These are phyloP conservation scores for Tuber indicum DNA, from an alignment of 495 filamentous ascomycete species.

Conservation along the genomic window DNA sequence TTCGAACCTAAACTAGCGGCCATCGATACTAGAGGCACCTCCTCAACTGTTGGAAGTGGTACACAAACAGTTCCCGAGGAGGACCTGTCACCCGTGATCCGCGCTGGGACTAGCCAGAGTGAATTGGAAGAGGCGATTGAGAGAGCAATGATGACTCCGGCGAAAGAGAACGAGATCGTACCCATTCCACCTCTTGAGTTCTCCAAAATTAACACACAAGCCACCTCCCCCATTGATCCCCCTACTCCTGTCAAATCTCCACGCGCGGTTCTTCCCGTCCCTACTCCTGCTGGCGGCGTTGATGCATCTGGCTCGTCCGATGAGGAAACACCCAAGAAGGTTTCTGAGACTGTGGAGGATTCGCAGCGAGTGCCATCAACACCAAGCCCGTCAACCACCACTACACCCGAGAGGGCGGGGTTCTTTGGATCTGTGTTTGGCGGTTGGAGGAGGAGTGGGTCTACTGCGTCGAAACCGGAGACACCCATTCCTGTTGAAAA, in stretches of 20 bases:
- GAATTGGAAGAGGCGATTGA: conserved; percentile 1
- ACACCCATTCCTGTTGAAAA: conserved; percentile 2
- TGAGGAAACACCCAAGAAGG: conserved; percentile 40
- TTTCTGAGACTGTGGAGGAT: conserved; percentile 36
- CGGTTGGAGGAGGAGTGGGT: conserved; percentile 43
- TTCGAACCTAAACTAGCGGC: neutral
- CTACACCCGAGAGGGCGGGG: conserved; percentile 36
- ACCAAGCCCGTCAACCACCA: conserved; percentile 32
- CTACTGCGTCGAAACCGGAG: conserved; percentile 42
- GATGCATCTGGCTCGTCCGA: conserved; percentile 32
- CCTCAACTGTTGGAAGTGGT: neutral
- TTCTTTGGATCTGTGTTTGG: conserved; percentile 48
- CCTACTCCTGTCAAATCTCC: neutral
- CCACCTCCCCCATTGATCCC: conserved; percentile 32
- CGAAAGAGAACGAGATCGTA: conserved; percentile 25
- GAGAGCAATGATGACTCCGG: conserved; percentile 20
- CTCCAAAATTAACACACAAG: conserved; percentile 27
- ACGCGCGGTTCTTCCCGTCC: conserved; percentile 7
- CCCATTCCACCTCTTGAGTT: conserved; percentile 28
- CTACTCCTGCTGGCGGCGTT: conserved; percentile 15
- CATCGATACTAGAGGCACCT: neutral
- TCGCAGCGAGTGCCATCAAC: conserved; percentile 29
- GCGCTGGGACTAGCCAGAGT: conserved; percentile 16
- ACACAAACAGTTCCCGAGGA: conserved; percentile 8
- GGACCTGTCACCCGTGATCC: conserved; percentile 8